Conservation (phyloP, 495 filamentous ascomycete genomes). For the Evansstolkia leycettana region DNA sequence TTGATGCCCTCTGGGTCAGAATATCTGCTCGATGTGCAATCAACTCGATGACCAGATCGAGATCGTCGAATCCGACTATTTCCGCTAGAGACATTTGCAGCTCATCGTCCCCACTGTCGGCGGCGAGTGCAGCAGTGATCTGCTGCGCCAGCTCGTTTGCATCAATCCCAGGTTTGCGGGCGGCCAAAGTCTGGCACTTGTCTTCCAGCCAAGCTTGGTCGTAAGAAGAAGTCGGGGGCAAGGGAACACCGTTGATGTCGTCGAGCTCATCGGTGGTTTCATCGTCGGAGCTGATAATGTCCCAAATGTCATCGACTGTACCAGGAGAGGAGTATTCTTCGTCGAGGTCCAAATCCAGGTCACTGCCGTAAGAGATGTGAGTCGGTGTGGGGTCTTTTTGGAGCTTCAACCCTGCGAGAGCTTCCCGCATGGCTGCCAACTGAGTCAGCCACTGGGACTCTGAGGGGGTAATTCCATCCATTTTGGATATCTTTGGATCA, state of each 20-base stretch:
- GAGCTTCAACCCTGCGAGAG: slow-evolving; percentile 56
- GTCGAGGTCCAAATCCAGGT: slow-evolving; percentile 47
- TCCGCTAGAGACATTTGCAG: slow-evolving; percentile 84
- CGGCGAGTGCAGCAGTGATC: slow-evolving; percentile 53
- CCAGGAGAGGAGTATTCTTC: slow-evolving; percentile 48
- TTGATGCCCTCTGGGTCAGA: slow-evolving; percentile 20
- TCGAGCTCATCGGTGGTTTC: slow-evolving; percentile 42
- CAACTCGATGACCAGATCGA: slow-evolving; percentile 79
- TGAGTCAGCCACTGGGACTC: slow-evolving; percentile 63
- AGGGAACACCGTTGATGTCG: slow-evolving; percentile 14
- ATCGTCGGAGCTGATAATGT: slow-evolving; percentile 65
- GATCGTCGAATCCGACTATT: slow-evolving; percentile 80
- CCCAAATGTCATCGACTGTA: slow-evolving; percentile 76
- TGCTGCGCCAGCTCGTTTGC: slow-evolving; percentile 53
- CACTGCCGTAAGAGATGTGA: slow-evolving; percentile 37
- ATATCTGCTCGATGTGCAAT: slow-evolving; percentile 62
- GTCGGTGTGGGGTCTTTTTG: slow-evolving; percentile 30
- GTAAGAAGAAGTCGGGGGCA: slow-evolving; percentile 15
- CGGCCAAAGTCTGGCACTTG: slow-evolving; percentile 48
- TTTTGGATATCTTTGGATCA: slow-evolving; percentile 9
- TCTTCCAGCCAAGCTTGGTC: slow-evolving; percentile 48
- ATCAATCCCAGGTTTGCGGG: slow-evolving; percentile 49
- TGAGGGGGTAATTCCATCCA: slow-evolving; percentile 22
- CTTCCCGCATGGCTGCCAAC: slow-evolving; percentile 57
- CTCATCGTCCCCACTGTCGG: slow-evolving; percentile 62